These are phyloP conservation scores for Blastobotrys raffinosifermentans DNA, from an alignment of 1,139 yeast species.

Conservation along the genomic window DNA sequence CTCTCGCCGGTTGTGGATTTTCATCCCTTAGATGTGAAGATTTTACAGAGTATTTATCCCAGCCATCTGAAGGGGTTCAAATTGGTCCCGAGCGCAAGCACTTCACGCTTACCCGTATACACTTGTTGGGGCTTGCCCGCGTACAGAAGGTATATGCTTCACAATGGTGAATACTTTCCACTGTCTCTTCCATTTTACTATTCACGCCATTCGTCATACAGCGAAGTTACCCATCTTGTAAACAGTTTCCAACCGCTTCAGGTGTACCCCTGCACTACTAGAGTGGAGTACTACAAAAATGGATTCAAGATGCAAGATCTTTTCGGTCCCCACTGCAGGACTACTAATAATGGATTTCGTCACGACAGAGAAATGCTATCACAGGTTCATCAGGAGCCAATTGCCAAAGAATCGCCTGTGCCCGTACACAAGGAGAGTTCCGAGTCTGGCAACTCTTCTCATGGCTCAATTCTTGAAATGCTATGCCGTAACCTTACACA, in stretches of 20 bases:
- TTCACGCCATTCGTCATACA: constrained; percentile 52
- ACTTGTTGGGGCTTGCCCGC: background rate
- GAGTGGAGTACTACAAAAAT: constrained; percentile 34
- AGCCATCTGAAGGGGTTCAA: background rate
- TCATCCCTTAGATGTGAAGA: constrained; percentile 20
- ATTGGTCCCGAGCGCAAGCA: background rate
- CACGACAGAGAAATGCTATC: constrained; percentile 36
- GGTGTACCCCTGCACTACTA: constrained; percentile 44
- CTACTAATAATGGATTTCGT: constrained; percentile 19
- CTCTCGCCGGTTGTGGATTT: constrained; percentile 10
- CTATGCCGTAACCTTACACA: constrained; percentile 1
- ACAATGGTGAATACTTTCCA: constrained; percentile 34
- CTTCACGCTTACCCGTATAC: background rate
- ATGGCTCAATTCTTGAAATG: constrained; percentile 3
- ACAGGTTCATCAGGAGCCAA: background rate
- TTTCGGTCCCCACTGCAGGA: constrained; percentile 40
- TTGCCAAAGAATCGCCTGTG: background rate
- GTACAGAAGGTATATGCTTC: background rate
- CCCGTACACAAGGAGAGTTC: constrained; percentile 5
- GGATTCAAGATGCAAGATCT: constrained; percentile 43
- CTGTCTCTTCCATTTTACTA: constrained; percentile 39
- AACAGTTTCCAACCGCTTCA: constrained; percentile 38
- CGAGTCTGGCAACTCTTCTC: constrained; percentile 8
- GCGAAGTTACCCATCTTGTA: constrained; percentile 41
- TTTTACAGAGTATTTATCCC: constrained; percentile 12